phyloP scores from a whole-genome alignment of 1,284 basidiomycete species.

The Cryptococcus depauperatus region DNA sequence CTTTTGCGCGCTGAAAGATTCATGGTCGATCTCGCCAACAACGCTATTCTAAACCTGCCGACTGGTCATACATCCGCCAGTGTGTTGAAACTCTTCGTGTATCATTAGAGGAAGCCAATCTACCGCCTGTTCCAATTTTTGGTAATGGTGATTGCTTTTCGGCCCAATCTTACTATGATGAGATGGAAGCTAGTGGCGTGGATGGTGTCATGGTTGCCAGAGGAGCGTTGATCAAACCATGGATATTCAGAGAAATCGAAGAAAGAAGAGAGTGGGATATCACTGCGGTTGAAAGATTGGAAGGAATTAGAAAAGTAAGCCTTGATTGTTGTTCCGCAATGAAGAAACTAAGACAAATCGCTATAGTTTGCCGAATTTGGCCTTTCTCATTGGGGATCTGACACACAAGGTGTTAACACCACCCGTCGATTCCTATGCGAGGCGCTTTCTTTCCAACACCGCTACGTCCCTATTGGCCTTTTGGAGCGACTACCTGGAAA shows the following conservation, averaged over 20 bases:
- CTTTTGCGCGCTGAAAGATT: constrained; percentile 58
- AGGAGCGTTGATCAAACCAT: constrained; percentile 89
- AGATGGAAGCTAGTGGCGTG: constrained; percentile 67
- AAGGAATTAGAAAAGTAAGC: constrained; percentile 67
- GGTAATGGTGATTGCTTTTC: constrained; percentile 94
- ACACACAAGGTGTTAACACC: constrained; percentile 82
- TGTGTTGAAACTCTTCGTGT: constrained; percentile 81
- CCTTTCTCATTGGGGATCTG: constrained; percentile 67
- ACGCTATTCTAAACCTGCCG: constrained; percentile 71
- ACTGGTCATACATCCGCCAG: constrained; percentile 83
- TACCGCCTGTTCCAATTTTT: constrained; percentile 81
- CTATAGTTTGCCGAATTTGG: constrained; percentile 73
- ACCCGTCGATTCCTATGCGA: constrained; percentile 91
- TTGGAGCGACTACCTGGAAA: constrained; percentile 73
- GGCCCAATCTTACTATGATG: constrained; percentile 53
- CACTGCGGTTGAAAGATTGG: constrained; percentile 77
- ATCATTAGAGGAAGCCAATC: constrained; percentile 62
- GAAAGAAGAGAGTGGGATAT: constrained; percentile 93
- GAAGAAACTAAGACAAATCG: background rate
- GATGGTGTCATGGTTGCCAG: constrained; percentile 94
- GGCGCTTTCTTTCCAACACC: constrained; percentile 86
- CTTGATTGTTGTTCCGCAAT: background rate
- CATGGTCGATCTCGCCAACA: constrained; percentile 90
- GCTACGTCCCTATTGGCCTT: constrained; percentile 87
- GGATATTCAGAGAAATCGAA: constrained; percentile 94